These are phyloP conservation scores for Spergularia bocconei DNA, from an alignment of 148 eudicot species.

Conservation along the genomic window DNA sequence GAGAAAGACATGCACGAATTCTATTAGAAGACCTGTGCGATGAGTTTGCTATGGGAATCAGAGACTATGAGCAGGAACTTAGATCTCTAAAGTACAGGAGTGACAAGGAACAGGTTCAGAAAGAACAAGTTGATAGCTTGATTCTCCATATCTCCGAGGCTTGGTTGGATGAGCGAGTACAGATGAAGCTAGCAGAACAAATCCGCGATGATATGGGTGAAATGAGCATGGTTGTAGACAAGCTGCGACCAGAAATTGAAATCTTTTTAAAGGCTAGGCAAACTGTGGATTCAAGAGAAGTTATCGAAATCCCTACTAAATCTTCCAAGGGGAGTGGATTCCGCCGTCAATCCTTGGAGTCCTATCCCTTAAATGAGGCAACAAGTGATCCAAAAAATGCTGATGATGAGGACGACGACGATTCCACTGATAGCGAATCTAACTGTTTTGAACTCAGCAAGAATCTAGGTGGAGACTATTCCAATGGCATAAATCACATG, in stretches of 20 bases:
- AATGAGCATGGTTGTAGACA: slow-evolving; percentile 50
- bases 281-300: slow-evolving; percentile 21
- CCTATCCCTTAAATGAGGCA: slow-evolving; percentile 59
- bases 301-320: slow-evolving; percentile 21
- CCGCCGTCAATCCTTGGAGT: slow-evolving; percentile 54
- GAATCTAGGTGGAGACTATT: slow-evolving; percentile 26
- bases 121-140: slow-evolving; percentile 52
- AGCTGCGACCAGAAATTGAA: slow-evolving; percentile 71
- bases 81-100: slow-evolving; percentile 48
- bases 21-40: slow-evolving; percentile 80
- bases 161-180: slow-evolving; percentile 87
- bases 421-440: slow-evolving; percentile 39
- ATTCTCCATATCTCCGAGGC: slow-evolving; percentile 82
- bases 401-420: slow-evolving; percentile 46
- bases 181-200: slow-evolving; percentile 48
- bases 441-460: slow-evolving; percentile 46
- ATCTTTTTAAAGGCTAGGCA: slow-evolving; percentile 58
- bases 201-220: slow-evolving; percentile 29
- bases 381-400: slow-evolving; percentile 54
- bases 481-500: slow-evolving; percentile 19
- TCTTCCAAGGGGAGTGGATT: slow-evolving; percentile 32
- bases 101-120: slow-evolving; percentile 37
- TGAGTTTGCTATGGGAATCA: slow-evolving; percentile 75
- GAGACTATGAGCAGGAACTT: slow-evolving; percentile 72
- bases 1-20: slow-evolving; percentile 62